Evolutionary conservation across 768 basidiomycete species (phyloP).

Genomic region (Termitomyces sp.): DNA sequence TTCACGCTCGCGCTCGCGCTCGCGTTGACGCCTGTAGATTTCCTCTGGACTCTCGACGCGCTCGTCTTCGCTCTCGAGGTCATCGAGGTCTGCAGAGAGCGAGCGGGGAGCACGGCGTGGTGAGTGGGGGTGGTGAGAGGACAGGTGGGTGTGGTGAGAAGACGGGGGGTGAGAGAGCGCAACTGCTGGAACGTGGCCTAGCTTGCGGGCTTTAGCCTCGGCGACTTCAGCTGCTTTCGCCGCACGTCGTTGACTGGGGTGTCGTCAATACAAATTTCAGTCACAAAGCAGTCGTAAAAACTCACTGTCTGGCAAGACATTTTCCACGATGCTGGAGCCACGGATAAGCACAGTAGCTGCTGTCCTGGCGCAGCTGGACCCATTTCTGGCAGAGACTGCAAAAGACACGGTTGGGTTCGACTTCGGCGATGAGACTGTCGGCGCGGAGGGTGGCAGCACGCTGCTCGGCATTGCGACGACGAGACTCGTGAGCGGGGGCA

Average conservation of each 20-base stretch:
- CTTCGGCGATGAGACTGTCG: conserved; percentile 58
- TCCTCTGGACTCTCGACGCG: not conserved
- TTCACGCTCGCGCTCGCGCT: not conserved
- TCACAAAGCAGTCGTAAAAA: conserved; percentile 10
- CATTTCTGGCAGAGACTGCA: conserved; percentile 74
- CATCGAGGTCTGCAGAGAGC: not conserved
- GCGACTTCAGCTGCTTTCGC: conserved; percentile 52
- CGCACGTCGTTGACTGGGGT: conserved; percentile 47
- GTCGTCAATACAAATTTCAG: no score
- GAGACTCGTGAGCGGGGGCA: conserved; percentile 56
- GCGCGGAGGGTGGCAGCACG: conserved; percentile 65
- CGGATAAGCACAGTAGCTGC: conserved; percentile 66
- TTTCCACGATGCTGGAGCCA: not conserved
- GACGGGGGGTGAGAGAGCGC: not conserved
- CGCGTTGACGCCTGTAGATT: not conserved
- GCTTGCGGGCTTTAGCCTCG: conserved; percentile 32
- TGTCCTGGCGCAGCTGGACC: conserved; percentile 78
- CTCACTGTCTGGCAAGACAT: conserved; percentile 57
- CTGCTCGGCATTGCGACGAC: conserved; percentile 74
- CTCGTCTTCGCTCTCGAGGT: not conserved
- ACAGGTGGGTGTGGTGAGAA: not conserved
- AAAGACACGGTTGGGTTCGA: conserved; percentile 72
- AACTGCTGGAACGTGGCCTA: not conserved
- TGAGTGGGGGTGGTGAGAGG: not conserved
- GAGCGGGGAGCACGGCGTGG: not conserved